Conservation (phyloP, 176 grass and related monocot species). For the maize (Zea mays) region DNA sequence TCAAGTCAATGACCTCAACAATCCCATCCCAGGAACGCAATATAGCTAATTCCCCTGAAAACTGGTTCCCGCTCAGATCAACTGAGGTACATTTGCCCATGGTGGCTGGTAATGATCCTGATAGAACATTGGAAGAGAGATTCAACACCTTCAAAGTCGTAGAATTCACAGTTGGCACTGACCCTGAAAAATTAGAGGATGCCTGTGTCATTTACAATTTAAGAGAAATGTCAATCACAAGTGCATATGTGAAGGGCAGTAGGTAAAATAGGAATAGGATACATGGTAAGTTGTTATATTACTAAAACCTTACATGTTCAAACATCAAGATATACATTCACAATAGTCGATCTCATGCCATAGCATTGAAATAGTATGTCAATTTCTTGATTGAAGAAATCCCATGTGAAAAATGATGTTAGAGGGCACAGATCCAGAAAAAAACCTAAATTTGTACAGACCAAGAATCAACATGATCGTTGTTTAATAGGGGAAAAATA, state of each 20-base stretch:
- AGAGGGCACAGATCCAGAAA: constrained; percentile 7
- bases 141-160: constrained; percentile 85
- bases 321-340: constrained; percentile 5
- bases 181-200: constrained; percentile 59
- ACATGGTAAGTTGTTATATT: constrained; percentile 5
- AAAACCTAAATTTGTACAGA: constrained; percentile 23
- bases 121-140: constrained; percentile 82
- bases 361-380: constrained; percentile 5
- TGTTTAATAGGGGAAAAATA: not conserved
- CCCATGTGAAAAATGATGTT: not conserved
- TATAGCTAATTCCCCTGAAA: constrained; percentile 66
- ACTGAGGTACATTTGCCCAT: constrained; percentile 58
- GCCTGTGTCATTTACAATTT: constrained; percentile 23
- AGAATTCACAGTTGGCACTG: constrained; percentile 64
- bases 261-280: constrained; percentile 5
- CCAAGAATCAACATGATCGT: constrained; percentile 2
- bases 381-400: constrained; percentile 23
- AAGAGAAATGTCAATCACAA: constrained; percentile 1
- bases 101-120: constrained; percentile 66
- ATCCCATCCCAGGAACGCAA: constrained; percentile 66
- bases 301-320: not conserved
- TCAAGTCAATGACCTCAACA: constrained; percentile 78
- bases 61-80: constrained; percentile 78
- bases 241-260: not conserved
- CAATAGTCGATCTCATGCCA: constrained; percentile 2